Evolutionary conservation across 768 basidiomycete species (phyloP).

Genomic region (Postia placenta): DNA sequence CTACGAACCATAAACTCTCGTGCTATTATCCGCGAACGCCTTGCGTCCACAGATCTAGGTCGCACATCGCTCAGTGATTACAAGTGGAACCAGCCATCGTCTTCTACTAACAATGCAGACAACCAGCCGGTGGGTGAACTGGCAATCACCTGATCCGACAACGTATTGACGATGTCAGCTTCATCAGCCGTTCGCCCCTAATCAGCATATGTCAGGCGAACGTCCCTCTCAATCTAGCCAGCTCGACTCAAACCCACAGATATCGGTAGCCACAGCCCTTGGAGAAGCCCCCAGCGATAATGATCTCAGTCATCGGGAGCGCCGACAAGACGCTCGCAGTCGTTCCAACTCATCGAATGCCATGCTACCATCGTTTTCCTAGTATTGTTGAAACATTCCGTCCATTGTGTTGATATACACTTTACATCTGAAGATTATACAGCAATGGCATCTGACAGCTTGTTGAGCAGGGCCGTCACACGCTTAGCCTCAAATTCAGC

Average conservation of each 20-base stretch:
- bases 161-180: too few species aligned
- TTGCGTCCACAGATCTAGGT: conserved; percentile 35
- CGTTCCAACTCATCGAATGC: neutral
- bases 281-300: neutral
- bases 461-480: conserved; percentile 47
- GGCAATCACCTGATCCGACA: too few species aligned
- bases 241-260: neutral
- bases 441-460: conserved; percentile 15
- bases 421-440: too few species aligned
- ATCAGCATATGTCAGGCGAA: neutral
- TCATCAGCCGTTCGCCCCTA: neutral
- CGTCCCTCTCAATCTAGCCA: neutral
- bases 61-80: conserved; percentile 31
- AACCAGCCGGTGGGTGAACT: neutral
- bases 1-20: conserved; percentile 26
- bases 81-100: conserved; percentile 24
- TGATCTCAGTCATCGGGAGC: neutral
- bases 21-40: conserved; percentile 20
- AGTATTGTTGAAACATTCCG: neutral
- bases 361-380: neutral
- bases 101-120: neutral
- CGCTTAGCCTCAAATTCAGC: conserved; percentile 57
- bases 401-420: neutral
- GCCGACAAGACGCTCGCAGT: neutral
- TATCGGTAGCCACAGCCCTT: neutral